Evolutionary conservation across 306 rosid genomes (phyloP).

Genomic region (Myrica gale): DNA sequence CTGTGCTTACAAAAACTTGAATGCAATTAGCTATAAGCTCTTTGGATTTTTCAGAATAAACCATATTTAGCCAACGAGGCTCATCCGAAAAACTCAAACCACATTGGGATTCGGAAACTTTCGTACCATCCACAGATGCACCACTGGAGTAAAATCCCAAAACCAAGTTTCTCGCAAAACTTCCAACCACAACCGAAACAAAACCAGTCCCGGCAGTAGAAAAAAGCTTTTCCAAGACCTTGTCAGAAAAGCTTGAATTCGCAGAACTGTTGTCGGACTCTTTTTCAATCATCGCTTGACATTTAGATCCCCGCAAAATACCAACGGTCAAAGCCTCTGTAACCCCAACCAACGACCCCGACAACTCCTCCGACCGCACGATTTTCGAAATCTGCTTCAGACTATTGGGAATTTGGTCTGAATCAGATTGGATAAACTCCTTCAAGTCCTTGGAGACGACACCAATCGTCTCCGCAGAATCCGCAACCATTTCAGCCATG

Average conservation of each 20-base stretch:
- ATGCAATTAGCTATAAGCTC: conserved; percentile 64
- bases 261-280: conserved; percentile 5
- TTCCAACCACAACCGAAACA: conserved; percentile 73
- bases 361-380: conserved; percentile 51
- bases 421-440: conserved; percentile 67
- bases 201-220: conserved; percentile 67
- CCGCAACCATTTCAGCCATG: conserved; percentile 58
- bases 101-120: not conserved
- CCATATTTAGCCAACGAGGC: conserved; percentile 51
- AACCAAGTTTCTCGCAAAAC: conserved; percentile 75
- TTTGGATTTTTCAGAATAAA: conserved; percentile 45
- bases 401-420: conserved; percentile 65
- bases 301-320: conserved; percentile 46
- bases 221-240: conserved; percentile 52
- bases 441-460: conserved; percentile 60
- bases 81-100: not conserved
- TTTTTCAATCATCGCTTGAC: conserved; percentile 10
- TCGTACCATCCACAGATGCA: conserved; percentile 17
- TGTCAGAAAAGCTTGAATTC: conserved; percentile 37
- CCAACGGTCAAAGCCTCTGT: conserved; percentile 58
- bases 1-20: conserved; percentile 70
- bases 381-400: conserved; percentile 71
- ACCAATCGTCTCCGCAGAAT: conserved; percentile 63
- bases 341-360: conserved; percentile 51
- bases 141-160: conserved; percentile 42